Conservation (phyloP, 2,329 filamentous ascomycete species). For the Cladosporium sp. region DNA sequence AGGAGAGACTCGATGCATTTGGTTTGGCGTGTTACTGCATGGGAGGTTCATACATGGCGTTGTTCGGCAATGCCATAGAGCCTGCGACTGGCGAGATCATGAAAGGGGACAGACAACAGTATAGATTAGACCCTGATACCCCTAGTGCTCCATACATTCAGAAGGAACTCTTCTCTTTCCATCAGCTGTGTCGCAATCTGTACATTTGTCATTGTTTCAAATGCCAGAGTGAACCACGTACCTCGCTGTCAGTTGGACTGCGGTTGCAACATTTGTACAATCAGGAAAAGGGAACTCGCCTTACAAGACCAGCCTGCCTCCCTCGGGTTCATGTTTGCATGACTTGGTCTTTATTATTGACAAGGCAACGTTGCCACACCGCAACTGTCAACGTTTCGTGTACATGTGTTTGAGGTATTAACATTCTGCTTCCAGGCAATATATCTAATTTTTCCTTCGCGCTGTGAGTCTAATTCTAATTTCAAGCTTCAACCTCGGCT, state of each 20-base stretch:
- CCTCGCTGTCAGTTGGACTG: not conserved
- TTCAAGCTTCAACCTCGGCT: not conserved
- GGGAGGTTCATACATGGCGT: not conserved
- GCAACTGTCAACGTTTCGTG: not conserved
- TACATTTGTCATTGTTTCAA: not conserved
- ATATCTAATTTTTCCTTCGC: not conserved
- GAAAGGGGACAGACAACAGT: not conserved
- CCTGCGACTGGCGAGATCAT: not conserved
- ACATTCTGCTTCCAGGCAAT: not conserved
- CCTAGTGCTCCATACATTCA: not conserved
- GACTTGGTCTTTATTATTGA: not conserved
- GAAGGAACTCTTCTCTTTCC: not conserved
- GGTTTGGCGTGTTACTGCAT: not conserved
- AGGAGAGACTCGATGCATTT: not conserved
- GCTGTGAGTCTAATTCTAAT: not conserved
- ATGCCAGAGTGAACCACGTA: not conserved
- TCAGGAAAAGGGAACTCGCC: not conserved
- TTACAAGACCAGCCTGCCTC: not conserved
- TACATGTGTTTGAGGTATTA: not conserved
- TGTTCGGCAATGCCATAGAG: not conserved
- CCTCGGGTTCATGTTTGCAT: too few relatives aligned
- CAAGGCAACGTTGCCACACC: not conserved
- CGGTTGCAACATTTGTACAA: not conserved
- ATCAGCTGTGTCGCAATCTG: not conserved
- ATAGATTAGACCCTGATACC: slow-evolving; percentile 9